Base-by-base conservation (phyloP, 176 grass and related monocot species). In the Ampelocalamus luodianensis region DNA sequence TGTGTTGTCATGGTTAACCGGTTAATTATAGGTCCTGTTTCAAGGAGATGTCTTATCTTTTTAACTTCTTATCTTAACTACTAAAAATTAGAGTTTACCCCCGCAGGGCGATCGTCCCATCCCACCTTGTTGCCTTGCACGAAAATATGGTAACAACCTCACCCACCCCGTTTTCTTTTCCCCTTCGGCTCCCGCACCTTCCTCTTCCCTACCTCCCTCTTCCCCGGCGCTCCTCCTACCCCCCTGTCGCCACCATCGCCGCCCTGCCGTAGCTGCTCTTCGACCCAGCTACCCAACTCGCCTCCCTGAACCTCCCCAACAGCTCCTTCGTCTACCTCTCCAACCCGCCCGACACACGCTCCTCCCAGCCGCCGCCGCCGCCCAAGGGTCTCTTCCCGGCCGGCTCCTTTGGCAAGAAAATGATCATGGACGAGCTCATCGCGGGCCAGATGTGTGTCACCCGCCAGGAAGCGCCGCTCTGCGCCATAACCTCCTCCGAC, bases 381-480 rank as follows among this genome's bases (percentile, higher is more conserved):
- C 88, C 90, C 65, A 73, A 34, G 51, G 86, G 7, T 59, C 87
- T 95, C 49, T 53, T 44, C 38, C 71, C 88, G 20, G 93, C 93
- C 0, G 94, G 94, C 51, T 94, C 89, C 70, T 97, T 97, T 48
- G 93, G 93, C 14, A 85, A 76, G 69, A 99, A 92, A 86, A 99
- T 99, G 96, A 99, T 93, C 45, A 94, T 99, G 79, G 96, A 96
- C 12, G 93, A 99, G 51, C 93, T 99, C 64, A 88, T 99, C 86
- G 93, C 96, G 23, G 93, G 96, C 54, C 96, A 96, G 84, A 92
- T 99, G 91, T 93, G 96, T 70, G 90, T 99, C 88, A 87, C 96
- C 9, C 89, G 90, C 53, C 96, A 99, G 89, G 96, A n/a, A n/a
- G n/a, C n/a, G n/a, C n/a, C n/a, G n/a, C n/a, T 96, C 79, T 94